Conservation (phyloP, 1,284 basidiomycete species). For the Athelia sp. region DNA sequence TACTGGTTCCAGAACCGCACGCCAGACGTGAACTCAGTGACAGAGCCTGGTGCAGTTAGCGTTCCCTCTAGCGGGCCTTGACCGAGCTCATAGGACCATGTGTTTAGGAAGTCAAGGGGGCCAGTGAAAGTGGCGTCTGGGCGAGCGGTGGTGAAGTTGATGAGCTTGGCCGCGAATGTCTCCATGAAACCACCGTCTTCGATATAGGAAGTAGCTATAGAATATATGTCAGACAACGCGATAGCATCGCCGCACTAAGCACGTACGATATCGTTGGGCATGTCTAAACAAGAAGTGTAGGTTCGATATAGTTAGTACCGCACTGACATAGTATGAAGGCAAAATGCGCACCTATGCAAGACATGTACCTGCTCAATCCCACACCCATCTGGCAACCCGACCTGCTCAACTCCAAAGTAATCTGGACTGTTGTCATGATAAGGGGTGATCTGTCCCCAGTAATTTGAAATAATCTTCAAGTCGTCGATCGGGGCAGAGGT, state of each 20-base stretch:
- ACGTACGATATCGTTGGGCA: neutral
- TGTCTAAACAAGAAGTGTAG: neutral
- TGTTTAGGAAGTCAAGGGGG: neutral
- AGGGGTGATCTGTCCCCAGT: neutral
- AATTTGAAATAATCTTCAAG: neutral
- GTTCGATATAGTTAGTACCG: neutral
- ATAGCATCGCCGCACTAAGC: no score
- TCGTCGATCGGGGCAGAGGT: neutral
- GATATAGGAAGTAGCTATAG: neutral
- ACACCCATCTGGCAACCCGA: neutral
- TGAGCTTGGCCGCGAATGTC: neutral
- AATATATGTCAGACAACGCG: no score
- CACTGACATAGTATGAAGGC: neutral
- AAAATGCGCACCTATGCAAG: slow-evolving; percentile 1
- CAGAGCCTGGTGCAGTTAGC: neutral
- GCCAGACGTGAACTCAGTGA: neutral
- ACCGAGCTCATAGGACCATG: neutral
- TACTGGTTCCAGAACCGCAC: neutral
- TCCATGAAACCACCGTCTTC: slow-evolving; percentile 1
- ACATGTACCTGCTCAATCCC: slow-evolving; percentile 1
- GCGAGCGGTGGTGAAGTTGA: neutral
- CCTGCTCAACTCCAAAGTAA: neutral
- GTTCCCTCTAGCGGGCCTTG: neutral
- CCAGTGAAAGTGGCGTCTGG: neutral
- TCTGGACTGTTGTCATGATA: neutral